A percentile compares a stretch with the other conserved stretches of the same genome.
phyloP scores from a whole-genome alignment of 192 early-diverging fungal species.

The Umbelopsis ramanniana region DNA sequence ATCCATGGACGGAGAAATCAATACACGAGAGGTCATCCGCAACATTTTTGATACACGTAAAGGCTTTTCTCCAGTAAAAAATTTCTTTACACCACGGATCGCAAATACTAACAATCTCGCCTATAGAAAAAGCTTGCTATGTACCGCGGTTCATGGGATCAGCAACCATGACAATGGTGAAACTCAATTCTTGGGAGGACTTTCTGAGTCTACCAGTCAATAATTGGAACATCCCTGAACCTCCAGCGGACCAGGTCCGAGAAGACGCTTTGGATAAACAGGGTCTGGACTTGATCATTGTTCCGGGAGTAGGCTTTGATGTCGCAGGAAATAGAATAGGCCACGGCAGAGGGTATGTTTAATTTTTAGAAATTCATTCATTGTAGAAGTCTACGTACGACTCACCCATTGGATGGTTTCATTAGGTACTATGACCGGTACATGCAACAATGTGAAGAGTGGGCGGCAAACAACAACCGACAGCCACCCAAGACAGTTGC shows the following conservation, averaged over 20 bases:
- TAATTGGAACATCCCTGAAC: conserved; percentile 74
- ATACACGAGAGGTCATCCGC: conserved; percentile 51
- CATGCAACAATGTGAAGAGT: conserved; percentile 43
- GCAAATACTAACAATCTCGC: neutral
- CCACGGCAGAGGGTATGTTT: conserved; percentile 63
- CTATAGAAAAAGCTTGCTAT: conserved; percentile 55
- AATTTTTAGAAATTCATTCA: neutral
- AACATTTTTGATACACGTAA: conserved; percentile 49
- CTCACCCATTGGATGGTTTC: neutral
- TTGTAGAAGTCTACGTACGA: neutral
- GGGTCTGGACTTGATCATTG: conserved; percentile 64
- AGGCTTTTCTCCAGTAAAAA: too few species aligned
- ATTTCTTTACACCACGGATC: too few species aligned
- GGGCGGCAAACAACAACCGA: conserved; percentile 25
- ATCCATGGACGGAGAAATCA: conserved; percentile 58
- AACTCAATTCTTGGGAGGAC: conserved; percentile 60
- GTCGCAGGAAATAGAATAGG: conserved; percentile 57
- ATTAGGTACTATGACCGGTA: conserved; percentile 65
- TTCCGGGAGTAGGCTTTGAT: conserved; percentile 69
- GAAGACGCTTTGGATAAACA: conserved; percentile 59
- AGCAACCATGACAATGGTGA: conserved; percentile 71
- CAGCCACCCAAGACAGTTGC: conserved; percentile 47
- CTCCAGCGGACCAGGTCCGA: conserved; percentile 46
- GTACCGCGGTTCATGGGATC: conserved; percentile 52
- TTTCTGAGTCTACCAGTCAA: conserved; percentile 62